Evolutionary conservation across 2,329 filamentous ascomycete species (phyloP).

Genomic region (Exophiala alcalophila): DNA sequence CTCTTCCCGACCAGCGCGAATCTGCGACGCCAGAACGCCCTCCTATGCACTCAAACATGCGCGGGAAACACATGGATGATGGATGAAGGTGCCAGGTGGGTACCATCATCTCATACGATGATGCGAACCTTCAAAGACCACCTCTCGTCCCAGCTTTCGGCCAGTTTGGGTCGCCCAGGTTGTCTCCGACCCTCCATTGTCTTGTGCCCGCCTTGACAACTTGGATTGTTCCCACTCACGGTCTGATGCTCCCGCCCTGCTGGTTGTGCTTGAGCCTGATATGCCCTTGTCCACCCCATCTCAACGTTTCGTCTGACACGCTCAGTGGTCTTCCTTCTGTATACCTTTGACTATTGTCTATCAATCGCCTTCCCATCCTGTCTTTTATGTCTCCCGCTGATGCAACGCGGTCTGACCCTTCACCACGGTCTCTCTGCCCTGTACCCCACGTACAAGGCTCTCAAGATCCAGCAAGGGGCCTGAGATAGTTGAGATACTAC

Average conservation of each 20-base stretch:
- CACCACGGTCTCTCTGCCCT: too few species aligned
- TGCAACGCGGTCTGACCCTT: too few species aligned
- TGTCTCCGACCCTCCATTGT: slow-evolving; percentile 17
- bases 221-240: slow-evolving; percentile 3
- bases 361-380: slow-evolving; percentile 1
- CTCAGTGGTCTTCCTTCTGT: slow-evolving; percentile 3
- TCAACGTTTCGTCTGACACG: slow-evolving; percentile 6
- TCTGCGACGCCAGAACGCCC: slow-evolving; percentile 2
- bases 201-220: slow-evolving; percentile 10
- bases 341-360: too few species aligned
- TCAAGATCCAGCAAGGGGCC: too few species aligned
- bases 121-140: slow-evolving; percentile 5
- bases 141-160: slow-evolving; percentile 9
- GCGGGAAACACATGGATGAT: not conserved
- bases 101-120: slow-evolving; percentile 3
- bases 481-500: too few species aligned
- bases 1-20: slow-evolving; percentile 9
- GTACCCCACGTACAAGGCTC: too few species aligned
- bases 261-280: slow-evolving; percentile 10
- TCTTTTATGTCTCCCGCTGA: too few species aligned
- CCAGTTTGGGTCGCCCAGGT: slow-evolving; percentile 1
- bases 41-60: slow-evolving; percentile 6
- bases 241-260: slow-evolving; percentile 8
- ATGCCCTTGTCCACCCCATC: slow-evolving; percentile 5
- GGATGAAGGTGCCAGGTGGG: slow-evolving; percentile 9